These are phyloP conservation scores for Mortierella sp. DNA, from an alignment of 371 early-diverging fungal genomes.

Conservation along the genomic window DNA sequence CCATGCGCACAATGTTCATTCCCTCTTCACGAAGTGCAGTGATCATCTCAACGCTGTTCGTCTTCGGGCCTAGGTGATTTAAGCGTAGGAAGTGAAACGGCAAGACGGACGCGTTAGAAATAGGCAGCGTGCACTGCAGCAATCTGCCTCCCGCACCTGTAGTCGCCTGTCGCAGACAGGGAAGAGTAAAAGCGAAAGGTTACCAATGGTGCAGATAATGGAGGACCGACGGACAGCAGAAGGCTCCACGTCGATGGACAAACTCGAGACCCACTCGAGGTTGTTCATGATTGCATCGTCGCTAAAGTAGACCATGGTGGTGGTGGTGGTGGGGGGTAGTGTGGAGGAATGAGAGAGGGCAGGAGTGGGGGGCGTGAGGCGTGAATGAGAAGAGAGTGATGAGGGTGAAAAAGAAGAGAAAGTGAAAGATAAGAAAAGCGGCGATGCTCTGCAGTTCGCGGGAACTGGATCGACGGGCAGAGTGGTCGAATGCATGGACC, in stretches of 20 bases:
- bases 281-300: slow-evolving; percentile 56
- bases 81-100: neutral
- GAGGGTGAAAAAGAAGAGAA: too few relatives aligned
- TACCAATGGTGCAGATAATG: slow-evolving; percentile 89
- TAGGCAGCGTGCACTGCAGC: too few relatives aligned
- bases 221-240: slow-evolving; percentile 78
- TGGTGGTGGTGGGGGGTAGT: neutral
- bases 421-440: neutral
- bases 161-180: too few relatives aligned
- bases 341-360: neutral
- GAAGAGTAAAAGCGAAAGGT: too few relatives aligned
- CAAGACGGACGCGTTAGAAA: neutral
- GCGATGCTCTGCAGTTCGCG: too few relatives aligned
- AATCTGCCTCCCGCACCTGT: too few relatives aligned
- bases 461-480: too few relatives aligned
- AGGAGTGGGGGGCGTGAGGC: neutral
- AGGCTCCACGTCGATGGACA: slow-evolving; percentile 73
- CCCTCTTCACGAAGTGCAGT: slow-evolving; percentile 88
- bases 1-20: slow-evolving; percentile 93
- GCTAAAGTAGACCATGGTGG: slow-evolving; percentile 18
- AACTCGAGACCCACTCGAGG: slow-evolving; percentile 79
- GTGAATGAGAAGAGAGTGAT: neutral
- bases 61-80: slow-evolving; percentile 64
- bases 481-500: too few relatives aligned
- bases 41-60: slow-evolving; percentile 83